phyloP scores from a whole-genome alignment of 2,329 filamentous ascomycete species.

The Phialophora expanda region DNA sequence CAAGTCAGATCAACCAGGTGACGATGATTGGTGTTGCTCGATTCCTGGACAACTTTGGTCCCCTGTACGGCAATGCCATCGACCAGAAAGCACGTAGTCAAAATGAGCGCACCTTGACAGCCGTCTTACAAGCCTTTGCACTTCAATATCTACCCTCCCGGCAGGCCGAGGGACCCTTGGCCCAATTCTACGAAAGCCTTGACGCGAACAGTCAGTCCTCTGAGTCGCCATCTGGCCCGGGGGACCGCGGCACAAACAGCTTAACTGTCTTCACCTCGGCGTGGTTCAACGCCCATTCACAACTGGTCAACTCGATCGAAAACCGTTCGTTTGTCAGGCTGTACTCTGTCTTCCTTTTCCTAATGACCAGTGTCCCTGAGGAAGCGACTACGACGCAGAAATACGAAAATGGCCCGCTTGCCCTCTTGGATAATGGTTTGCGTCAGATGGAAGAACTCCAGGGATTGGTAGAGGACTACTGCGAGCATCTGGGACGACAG shows the following conservation, averaged over 20 bases:
- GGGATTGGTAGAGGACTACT: slow-evolving; percentile 19
- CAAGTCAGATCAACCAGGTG: slow-evolving; percentile 23
- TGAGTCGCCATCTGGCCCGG: not conserved
- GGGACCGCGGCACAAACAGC: slow-evolving; percentile 16
- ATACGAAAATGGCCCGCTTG: slow-evolving; percentile 11
- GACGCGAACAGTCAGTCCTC: not conserved
- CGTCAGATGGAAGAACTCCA: slow-evolving; percentile 25
- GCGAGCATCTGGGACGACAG: slow-evolving; percentile 7
- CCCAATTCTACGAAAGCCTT: slow-evolving; percentile 7
- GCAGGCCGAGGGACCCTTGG: slow-evolving; percentile 3
- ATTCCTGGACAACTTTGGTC: slow-evolving; percentile 31
- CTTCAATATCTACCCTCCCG: slow-evolving; percentile 24
- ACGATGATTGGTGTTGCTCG: slow-evolving; percentile 31
- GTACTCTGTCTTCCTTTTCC: slow-evolving; percentile 30
- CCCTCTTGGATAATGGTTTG: slow-evolving; percentile 21
- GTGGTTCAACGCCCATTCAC: slow-evolving; percentile 26
- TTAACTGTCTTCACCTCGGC: slow-evolving; percentile 23
- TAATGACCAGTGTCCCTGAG: slow-evolving; percentile 26
- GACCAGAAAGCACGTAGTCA: slow-evolving; percentile 24
- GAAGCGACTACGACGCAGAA: slow-evolving; percentile 11
- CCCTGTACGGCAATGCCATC: slow-evolving; percentile 25
- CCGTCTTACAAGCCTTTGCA: slow-evolving; percentile 27
- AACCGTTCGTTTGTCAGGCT: slow-evolving; percentile 26
- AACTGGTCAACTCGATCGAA: slow-evolving; percentile 15
- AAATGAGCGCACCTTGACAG: slow-evolving; percentile 25